phyloP scores from a whole-genome alignment of 169 alveolate species.

The Eimeria brunetti region DNA sequence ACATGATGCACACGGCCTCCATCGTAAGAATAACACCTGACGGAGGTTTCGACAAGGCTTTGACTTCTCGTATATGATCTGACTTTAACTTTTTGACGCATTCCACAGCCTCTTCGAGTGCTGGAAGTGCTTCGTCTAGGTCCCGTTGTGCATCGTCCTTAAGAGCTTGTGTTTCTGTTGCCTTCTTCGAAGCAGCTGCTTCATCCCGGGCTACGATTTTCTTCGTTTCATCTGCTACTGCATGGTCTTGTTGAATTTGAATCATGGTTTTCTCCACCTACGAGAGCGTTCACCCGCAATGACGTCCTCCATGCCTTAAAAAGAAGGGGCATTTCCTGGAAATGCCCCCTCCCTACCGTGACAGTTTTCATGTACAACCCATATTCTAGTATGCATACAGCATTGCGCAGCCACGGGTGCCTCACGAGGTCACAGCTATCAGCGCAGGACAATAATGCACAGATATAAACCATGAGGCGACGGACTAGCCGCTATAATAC shows the following conservation, averaged over 20 bases:
- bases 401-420: background rate
- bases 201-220: slow-evolving; percentile 91
- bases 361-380: background rate
- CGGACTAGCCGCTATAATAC: background rate
- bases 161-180: slow-evolving; percentile 91
- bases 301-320: background rate
- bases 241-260: slow-evolving; percentile 92
- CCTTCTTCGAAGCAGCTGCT: slow-evolving; percentile 88
- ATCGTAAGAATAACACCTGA: slow-evolving; percentile 89
- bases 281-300: background rate
- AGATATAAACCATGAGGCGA: background rate
- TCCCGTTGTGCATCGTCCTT: slow-evolving; percentile 92
- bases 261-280: slow-evolving; percentile 93
- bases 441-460: background rate
- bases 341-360: background rate
- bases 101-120: slow-evolving; percentile 93
- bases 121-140: slow-evolving; percentile 97
- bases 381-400: background rate
- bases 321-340: background rate
- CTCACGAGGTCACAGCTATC: background rate
- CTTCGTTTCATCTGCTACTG: slow-evolving; percentile 93
- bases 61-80: slow-evolving; percentile 95
- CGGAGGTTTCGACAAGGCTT: slow-evolving; percentile 93
- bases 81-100: slow-evolving; percentile 94
- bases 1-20: slow-evolving; percentile 92